Percentiles rank a stretch among this genome's conserved stretches.
Conservation (phyloP, 768 basidiomycete species). For the Tremella mesenterica region DNA sequence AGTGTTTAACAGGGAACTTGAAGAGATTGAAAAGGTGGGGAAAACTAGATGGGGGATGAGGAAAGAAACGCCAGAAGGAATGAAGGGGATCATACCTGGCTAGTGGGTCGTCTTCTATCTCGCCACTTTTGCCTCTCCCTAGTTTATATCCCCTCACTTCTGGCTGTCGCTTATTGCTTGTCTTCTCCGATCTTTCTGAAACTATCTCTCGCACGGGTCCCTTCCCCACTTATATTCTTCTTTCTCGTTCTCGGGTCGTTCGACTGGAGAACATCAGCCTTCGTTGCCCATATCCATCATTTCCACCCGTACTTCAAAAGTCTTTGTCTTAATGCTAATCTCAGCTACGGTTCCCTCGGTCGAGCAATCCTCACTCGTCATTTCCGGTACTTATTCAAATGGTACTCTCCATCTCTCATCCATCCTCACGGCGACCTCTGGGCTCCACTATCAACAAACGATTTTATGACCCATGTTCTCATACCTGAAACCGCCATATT, state of each 20-base stretch:
- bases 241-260: background rate
- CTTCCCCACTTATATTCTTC: background rate
- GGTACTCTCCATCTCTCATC: constrained; percentile 7
- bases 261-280: too few relatives aligned
- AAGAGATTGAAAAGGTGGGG: background rate
- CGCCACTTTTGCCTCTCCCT: too few relatives aligned
- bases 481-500: constrained; percentile 76
- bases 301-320: too few relatives aligned
- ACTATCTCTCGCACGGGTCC: background rate
- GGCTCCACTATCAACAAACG: constrained; percentile 56
- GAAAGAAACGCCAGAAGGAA: background rate
- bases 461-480: constrained; percentile 75
- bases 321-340: background rate
- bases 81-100: constrained; percentile 4
- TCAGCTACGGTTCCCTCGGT: constrained; percentile 32
- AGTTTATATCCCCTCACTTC: too few relatives aligned
- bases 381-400: constrained; percentile 15
- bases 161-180: background rate
- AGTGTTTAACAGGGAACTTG: background rate
- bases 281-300: too few relatives aligned
- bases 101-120: too few relatives aligned
- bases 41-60: background rate
- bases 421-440: background rate
- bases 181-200: background rate
- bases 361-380: constrained; percentile 16